phyloP scores from a whole-genome alignment of 2,329 filamentous ascomycete genomes.

The Apiospora saccharicola region DNA sequence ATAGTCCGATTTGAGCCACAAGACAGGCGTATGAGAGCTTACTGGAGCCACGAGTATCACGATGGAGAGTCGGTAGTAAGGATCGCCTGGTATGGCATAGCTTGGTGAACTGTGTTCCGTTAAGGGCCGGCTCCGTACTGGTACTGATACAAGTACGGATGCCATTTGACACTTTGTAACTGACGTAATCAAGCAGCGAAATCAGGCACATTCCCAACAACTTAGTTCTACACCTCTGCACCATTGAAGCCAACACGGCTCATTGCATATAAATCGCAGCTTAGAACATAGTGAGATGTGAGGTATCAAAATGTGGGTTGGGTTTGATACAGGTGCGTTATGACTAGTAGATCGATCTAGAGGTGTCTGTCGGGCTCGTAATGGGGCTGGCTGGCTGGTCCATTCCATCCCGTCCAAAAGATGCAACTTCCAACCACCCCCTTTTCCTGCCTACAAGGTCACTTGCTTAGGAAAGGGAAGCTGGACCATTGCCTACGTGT shows the following conservation, averaged over 20 bases:
- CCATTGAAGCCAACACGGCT: background rate
- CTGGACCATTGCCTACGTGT: slow-evolving; percentile 3
- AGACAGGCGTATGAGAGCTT: background rate
- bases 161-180: background rate
- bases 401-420: background rate
- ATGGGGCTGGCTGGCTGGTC: background rate
- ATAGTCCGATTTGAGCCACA: background rate
- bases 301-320: slow-evolving; percentile 1
- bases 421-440: slow-evolving; percentile 10
- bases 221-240: background rate
- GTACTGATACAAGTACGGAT: background rate
- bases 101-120: background rate
- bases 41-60: slow-evolving; percentile 13
- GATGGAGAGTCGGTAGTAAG: background rate
- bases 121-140: background rate
- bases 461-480: background rate
- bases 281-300: background rate
- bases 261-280: background rate
- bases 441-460: background rate
- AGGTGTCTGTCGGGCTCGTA: background rate
- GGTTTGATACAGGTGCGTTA: background rate
- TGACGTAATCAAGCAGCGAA: background rate
- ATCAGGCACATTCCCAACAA: background rate
- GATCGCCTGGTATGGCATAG: background rate
- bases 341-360: slow-evolving; percentile 6